Evolutionary conservation across 1,284 basidiomycete genomes (phyloP), one percentile per base, ranked within the genome.

Genomic region (Ceratobasidium sp.): DNA sequence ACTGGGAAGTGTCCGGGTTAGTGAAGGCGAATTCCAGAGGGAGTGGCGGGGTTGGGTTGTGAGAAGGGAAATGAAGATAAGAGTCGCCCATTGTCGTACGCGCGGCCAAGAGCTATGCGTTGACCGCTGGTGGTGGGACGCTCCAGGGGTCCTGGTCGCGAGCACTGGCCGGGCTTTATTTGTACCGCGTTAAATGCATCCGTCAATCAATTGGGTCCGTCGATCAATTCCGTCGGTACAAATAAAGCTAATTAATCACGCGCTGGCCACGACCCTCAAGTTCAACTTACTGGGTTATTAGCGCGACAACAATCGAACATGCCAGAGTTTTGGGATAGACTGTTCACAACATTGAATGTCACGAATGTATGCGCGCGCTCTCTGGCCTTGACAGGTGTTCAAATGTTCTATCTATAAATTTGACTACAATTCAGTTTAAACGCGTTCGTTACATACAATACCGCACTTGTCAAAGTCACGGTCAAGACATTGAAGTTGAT

Each of bases 151-250:
- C 38, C 15, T 50, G 68, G 68, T 28, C 12, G 57, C 57, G 3
- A 48, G 44, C 28, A 20, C 23, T 62, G 15, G 59, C 46, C 59
- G 46, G 26, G 59, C 28, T 20, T 17, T n/a, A 62, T 56, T 75
- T 75, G 73, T 46, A 54, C 62, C 73, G 33, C 38, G 33, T 46
- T 61, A 2, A 70, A 62, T 62, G 52, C 67, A 54, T 33, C 33
- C 33, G 33, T 33, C 33, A 48, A 48, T 59, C 48, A 17, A 71
- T 46, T 65, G 40, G 54, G 42, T 75, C 73, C 61, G 73, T 57
- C 62, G 73, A 75, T 75, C 73, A 57, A 57, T 50, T 66, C 62
- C 59, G 61, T 61, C 64, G 48, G 62, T 38, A 9, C 61, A 66
- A 66, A 62, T 26, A 62, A 20, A 20, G 9, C 40, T 54, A 64